Percentiles rank a stretch among this genome's conserved stretches.
Conservation (phyloP, 1,139 yeast genomes). For the Yamadazyma siamensis region DNA sequence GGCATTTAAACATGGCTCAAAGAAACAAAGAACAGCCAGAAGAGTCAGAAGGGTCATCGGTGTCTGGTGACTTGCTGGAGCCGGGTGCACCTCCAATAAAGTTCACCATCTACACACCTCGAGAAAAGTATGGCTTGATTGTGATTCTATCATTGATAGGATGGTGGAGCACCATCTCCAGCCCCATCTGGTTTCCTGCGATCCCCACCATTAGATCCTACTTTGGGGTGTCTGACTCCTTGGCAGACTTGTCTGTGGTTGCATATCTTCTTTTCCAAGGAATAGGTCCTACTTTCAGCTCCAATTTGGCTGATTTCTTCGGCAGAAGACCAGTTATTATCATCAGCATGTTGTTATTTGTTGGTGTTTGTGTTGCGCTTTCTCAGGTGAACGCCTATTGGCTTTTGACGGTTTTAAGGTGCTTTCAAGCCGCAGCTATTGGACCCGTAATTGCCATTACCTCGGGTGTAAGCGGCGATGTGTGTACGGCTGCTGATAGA, state of each 20-base stretch:
- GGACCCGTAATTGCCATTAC: slow-evolving; percentile 40
- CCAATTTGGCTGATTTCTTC: slow-evolving; percentile 32
- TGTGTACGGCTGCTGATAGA: slow-evolving; percentile 32
- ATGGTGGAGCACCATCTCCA: slow-evolving; percentile 37
- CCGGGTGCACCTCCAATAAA: too few relatives aligned
- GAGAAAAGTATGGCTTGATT: slow-evolving; percentile 18
- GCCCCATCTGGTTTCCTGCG: slow-evolving; percentile 43
- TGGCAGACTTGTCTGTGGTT: slow-evolving; percentile 34
- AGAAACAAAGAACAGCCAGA: too few relatives aligned
- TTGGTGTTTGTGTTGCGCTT: slow-evolving; percentile 34
- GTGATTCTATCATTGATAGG: slow-evolving; percentile 30
- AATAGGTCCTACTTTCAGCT: slow-evolving; percentile 30
- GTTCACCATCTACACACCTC: slow-evolving; percentile 16
- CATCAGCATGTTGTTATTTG: slow-evolving; percentile 23
- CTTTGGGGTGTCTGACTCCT: slow-evolving; percentile 22
- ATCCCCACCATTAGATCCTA: slow-evolving; percentile 29
- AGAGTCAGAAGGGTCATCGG: too few relatives aligned
- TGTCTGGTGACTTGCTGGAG: too few relatives aligned
- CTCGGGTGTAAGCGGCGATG: slow-evolving; percentile 41
- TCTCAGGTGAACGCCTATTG: slow-evolving; percentile 33
- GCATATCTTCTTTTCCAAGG: slow-evolving; percentile 39
- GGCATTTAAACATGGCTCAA: too few relatives aligned
- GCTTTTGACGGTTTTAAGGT: slow-evolving; percentile 33
- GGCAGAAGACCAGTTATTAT: slow-evolving; percentile 37
- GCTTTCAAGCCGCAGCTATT: slow-evolving; percentile 40